Evolutionary conservation across 768 basidiomycete genomes (phyloP).

Genomic region (Auricularia sp.): DNA sequence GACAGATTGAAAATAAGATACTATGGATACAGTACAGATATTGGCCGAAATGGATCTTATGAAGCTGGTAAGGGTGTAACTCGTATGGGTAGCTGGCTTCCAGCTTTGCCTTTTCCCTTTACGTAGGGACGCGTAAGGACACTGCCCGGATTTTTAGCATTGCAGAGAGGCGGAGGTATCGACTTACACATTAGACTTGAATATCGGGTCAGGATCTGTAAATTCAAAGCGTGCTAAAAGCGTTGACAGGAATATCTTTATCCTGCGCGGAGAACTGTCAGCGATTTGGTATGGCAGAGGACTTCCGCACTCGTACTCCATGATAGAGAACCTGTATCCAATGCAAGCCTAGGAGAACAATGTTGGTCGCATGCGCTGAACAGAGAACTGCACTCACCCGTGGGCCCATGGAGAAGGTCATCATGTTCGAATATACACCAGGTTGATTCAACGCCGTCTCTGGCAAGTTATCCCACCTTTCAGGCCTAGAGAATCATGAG

Average conservation of each 20-base stretch:
- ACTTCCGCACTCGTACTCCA: conserved; percentile 18
- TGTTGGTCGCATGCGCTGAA: too few species aligned
- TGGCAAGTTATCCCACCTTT: conserved; percentile 40
- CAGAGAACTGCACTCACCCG: conserved; percentile 18
- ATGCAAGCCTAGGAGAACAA: conserved; percentile 27
- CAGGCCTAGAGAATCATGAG: conserved; percentile 29
- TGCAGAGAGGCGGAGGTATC: neutral
- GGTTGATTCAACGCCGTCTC: conserved; percentile 28
- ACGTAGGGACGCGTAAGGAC: conserved; percentile 43
- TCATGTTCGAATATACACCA: conserved; percentile 22
- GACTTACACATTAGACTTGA: conserved; percentile 31
- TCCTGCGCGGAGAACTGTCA: conserved; percentile 7
- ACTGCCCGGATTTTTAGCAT: neutral
- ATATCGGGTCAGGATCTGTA: conserved; percentile 31
- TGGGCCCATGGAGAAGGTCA: conserved; percentile 14
- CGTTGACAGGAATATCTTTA: conserved; percentile 39
- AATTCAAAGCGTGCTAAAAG: conserved; percentile 39
- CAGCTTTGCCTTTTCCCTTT: conserved; percentile 27
- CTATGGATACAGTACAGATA: neutral
- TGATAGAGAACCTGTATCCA: conserved; percentile 36
- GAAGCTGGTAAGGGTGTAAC: conserved; percentile 12
- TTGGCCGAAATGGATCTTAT: neutral
- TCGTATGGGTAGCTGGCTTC: conserved; percentile 32
- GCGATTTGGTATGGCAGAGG: neutral
- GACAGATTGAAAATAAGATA: neutral